phyloP scores from a whole-genome alignment of 352 stramenopile genomes.

The Globisporangium takayamanum region DNA sequence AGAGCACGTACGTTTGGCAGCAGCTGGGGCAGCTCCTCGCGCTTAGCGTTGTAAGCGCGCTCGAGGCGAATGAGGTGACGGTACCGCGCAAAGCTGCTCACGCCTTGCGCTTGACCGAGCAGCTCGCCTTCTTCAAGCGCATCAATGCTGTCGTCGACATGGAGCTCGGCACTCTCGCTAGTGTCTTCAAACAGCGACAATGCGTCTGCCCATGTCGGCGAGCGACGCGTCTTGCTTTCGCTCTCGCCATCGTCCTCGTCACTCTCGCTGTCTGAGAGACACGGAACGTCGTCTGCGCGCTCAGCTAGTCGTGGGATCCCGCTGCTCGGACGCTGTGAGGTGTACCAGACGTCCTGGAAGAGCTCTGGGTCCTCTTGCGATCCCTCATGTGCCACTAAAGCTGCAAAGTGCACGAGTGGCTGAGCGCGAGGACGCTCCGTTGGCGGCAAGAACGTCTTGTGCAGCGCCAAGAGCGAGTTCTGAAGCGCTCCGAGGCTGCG shows the following conservation, averaged over 20 bases:
- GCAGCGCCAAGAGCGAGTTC: conserved; percentile 11
- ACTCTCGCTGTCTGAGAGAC: conserved; percentile 73
- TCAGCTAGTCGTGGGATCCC: conserved; percentile 28
- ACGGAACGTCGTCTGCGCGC: conserved; percentile 35
- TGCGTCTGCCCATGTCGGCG: conserved; percentile 27
- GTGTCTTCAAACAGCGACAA: conserved; percentile 21
- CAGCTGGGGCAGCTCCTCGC: conserved; percentile 37
- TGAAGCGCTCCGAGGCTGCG: conserved; percentile 25
- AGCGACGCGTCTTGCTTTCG: not conserved
- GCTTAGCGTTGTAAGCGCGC: conserved; percentile 40
- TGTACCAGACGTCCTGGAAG: conserved; percentile 43
- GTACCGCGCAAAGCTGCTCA: conserved; percentile 49
- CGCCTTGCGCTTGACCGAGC: conserved; percentile 23
- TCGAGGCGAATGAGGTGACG: conserved; percentile 54
- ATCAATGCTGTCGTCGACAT: conserved; percentile 4
- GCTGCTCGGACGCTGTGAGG: conserved; percentile 14
- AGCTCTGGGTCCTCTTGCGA: conserved; percentile 2
- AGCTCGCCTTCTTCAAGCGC: conserved; percentile 35
- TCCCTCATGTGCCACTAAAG: not conserved
- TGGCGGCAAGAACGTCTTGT: conserved; percentile 17
- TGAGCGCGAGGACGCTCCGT: conserved; percentile 19
- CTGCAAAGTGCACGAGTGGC: conserved; percentile 15
- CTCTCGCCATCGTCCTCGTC: conserved; percentile 34
- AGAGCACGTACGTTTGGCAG: conserved; percentile 40
- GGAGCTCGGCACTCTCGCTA: not conserved